A percentile compares a stretch with the other conserved stretches of the same genome.
phyloP scores from a whole-genome alignment of 2,329 filamentous ascomycete species.

The Aspergillus neotritici region DNA sequence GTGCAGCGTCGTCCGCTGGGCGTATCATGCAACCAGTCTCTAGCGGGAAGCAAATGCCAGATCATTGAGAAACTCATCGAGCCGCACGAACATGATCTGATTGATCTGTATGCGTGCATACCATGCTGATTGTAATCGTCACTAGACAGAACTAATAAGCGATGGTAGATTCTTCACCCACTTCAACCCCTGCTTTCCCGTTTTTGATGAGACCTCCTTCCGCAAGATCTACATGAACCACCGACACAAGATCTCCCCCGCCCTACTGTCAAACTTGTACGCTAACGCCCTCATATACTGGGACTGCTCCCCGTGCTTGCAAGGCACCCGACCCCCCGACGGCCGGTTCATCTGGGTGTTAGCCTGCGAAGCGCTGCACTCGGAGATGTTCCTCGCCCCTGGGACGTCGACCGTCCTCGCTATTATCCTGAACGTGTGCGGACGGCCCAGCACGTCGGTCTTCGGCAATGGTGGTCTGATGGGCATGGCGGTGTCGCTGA shows the following conservation, averaged over 20 bases:
- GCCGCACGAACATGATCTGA: slow-evolving; percentile 32
- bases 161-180: slow-evolving; percentile 44
- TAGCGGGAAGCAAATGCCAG: slow-evolving; percentile 37
- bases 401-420: slow-evolving; percentile 51
- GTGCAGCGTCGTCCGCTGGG: slow-evolving; percentile 44
- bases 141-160: too few species aligned
- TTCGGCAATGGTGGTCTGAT: slow-evolving; percentile 51
- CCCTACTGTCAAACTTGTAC: slow-evolving; percentile 49
- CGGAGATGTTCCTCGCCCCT: slow-evolving; percentile 49
- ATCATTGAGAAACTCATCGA: slow-evolving; percentile 49
- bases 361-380: slow-evolving; percentile 50
- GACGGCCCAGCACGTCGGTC: slow-evolving; percentile 51
- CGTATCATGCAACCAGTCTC: slow-evolving; percentile 15
- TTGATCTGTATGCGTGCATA: slow-evolving; percentile 35
- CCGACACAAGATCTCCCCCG: slow-evolving; percentile 46
- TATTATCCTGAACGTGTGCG: slow-evolving; percentile 50
- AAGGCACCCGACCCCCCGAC: slow-evolving; percentile 42
- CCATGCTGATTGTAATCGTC: not conserved
- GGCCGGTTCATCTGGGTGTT: slow-evolving; percentile 55
- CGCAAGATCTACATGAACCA: slow-evolving; percentile 36
- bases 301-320: slow-evolving; percentile 36
- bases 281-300: slow-evolving; percentile 50
- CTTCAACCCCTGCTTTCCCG: slow-evolving; percentile 49
- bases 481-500: slow-evolving; percentile 49
- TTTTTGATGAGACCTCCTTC: slow-evolving; percentile 49